Base-by-base conservation (phyloP, 768 basidiomycete genomes). In the Lactarius deliciosus region DNA sequence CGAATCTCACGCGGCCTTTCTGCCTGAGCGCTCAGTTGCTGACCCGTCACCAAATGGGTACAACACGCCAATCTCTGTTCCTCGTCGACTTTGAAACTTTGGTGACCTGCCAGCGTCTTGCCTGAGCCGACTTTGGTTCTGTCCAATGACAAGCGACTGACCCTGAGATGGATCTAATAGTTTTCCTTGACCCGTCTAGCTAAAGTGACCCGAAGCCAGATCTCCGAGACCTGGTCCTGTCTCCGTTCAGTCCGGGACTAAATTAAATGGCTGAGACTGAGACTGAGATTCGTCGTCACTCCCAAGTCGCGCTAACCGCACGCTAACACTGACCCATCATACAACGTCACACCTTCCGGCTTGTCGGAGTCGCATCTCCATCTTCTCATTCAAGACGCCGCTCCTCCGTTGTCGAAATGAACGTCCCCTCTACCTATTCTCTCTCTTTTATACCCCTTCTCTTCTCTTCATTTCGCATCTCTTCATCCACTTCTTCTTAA, bases 301-400 rank as follows among this genome's bases (percentile, higher is more conserved):
- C 58, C 65, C 57, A 66, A 62, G 57, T 63, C 50, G 50, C 50
- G 50, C 50, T 53, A 53, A 53, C 50, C 50, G 50, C 50, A 53
- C 50, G 50, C 50, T 53, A 53, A 53, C 25, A 50, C 47, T 50
- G 13, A 50, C 47, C 47, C 41, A 50, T 55, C 36, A 61, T 58
- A 63, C 61, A 66, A 63, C 65, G 65, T 66, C 65, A 66, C 65
- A 66, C 65, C 65, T 25, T 41, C 61, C 65, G 61, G 61, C 65
- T 66, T n/a, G 65, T 66, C 65, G 65, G 65, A 66, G 65, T 66
- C 65, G 30, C 61, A 58, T 66, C 64, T 57, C 65, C 65, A 66
- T 54, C 57, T 36, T 34, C 57, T 63, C 61, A 57, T 63, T 54
- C 65, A 66, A 66, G 65, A 66, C 65, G 65, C 65, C 65, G 65